phyloP scores from a whole-genome alignment of 2,329 filamentous ascomycete species.

The Magnaporthiopsis incrustans region DNA sequence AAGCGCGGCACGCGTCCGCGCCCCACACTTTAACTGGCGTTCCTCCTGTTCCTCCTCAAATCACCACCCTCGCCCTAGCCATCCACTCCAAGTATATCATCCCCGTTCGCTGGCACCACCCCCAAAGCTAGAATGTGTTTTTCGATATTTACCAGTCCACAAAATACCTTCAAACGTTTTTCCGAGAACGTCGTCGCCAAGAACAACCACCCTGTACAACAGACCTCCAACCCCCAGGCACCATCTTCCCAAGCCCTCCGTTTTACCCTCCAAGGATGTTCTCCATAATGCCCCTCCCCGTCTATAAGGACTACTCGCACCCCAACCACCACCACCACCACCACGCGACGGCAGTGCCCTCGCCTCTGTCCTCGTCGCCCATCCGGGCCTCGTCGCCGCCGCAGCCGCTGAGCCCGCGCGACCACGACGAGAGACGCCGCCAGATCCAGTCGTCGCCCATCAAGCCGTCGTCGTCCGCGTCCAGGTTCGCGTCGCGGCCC shows the following conservation, averaged over 20 bases:
- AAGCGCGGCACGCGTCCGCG: neutral
- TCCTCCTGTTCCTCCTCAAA: neutral
- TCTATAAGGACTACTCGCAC: conserved; percentile 29
- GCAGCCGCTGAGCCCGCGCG: conserved; percentile 30
- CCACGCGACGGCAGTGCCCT: conserved; percentile 36
- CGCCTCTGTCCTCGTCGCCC: conserved; percentile 52
- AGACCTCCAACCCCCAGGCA: neutral
- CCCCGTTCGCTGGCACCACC: neutral
- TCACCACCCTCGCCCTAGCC: neutral
- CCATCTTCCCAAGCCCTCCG: neutral
- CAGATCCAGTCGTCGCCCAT: conserved; percentile 30
- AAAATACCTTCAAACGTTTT: neutral
- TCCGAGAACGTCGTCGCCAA: neutral
- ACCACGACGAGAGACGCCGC: conserved; percentile 15
- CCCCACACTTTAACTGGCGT: neutral
- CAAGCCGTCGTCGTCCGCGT: conserved; percentile 18
- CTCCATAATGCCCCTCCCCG: conserved; percentile 30
- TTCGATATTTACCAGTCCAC: neutral
- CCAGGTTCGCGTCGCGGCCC: conserved; percentile 45
- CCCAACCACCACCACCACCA: conserved; percentile 18
- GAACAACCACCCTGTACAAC: neutral
- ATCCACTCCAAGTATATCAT: neutral
- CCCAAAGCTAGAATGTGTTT: neutral
- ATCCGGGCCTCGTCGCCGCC: conserved; percentile 43
- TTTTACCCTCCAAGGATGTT: conserved; percentile 21